Base-by-base conservation (phyloP, 495 filamentous ascomycete species). In the Neurospora terricola region DNA sequence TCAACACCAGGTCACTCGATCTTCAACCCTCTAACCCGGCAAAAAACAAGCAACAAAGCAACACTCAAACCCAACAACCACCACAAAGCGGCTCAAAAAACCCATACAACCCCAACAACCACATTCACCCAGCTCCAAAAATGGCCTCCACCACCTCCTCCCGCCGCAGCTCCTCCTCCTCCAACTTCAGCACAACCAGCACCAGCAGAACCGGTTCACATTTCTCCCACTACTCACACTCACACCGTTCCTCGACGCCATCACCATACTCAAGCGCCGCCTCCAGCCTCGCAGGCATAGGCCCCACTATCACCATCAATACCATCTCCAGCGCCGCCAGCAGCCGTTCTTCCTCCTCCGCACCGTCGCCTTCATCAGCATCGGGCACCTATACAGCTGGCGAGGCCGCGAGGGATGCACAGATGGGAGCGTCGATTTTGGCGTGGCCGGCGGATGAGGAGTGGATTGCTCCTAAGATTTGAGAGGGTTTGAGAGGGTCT, bases 401-500 rank as follows among this genome's bases (percentile, higher is more conserved):
- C 11, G 77, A 80, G 21, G 79, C 80, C 0, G 80, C 80, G 39
- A 72, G 72, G 38, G 76, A 73, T 34, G 75, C 79, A 9, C 38
- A 72, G 59, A 71, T 73, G 59, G 80, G 80, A 21, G 79, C 79
- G 8, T 73, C 73, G 34, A 70, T 80, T 14, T 72, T 78, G 4
- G 73, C 80, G 11, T 81, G 80, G 80, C 80, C 80, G 5, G 48
- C 68, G 9, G 78, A 80, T 27, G 70, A 81, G 75, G 9, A 72
- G 7, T 81, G 77, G 69, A 34, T 74, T 36, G 30, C 69, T 4
- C 77, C 78, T 0, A 69, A 66, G 27, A 66, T 66, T 34, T 66
- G 54, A 48, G n/a, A 45, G 39, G 12, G 14, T 40, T 16, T 40
- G 12, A 62, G 34, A 34, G 34, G 34, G 34, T 34, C 34, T 34